Evolutionary conservation across 1,284 basidiomycete genomes (phyloP).

Genomic region (Melampsora larici-populina): DNA sequence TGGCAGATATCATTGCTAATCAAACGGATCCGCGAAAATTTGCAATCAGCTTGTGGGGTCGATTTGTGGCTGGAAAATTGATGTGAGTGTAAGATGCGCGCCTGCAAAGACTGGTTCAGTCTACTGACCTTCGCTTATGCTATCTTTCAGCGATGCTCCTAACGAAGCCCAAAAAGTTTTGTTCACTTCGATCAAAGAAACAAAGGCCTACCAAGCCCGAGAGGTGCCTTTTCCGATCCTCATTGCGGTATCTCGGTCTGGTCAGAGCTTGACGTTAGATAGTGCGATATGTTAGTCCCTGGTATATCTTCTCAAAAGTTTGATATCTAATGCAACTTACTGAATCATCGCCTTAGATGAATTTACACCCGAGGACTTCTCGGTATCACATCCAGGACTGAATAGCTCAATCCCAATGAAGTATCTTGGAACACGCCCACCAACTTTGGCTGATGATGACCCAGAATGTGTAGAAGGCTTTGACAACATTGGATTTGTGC

Average conservation of each 20-base stretch:
- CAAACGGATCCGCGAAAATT: not conserved
- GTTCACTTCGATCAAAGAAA: conserved; percentile 22
- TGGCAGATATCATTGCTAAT: not conserved
- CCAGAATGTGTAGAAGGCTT: conserved; percentile 36
- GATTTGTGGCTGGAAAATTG: conserved; percentile 24
- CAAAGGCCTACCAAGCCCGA: conserved; percentile 18
- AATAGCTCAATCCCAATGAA: conserved; percentile 38
- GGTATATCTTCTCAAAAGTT: too few species aligned
- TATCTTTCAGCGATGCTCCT: not conserved
- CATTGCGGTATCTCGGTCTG: conserved; percentile 13
- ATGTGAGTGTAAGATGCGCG: not conserved
- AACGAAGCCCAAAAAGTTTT: conserved; percentile 26
- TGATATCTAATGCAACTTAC: too few species aligned
- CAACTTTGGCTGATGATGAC: not conserved
- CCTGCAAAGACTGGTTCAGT: not conserved
- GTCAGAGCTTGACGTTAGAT: conserved; percentile 2
- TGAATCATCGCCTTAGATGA: conserved; percentile 13
- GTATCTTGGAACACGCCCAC: conserved; percentile 10
- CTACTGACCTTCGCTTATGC: not conserved
- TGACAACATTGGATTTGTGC: conserved; percentile 39
- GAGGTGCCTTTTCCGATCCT: conserved; percentile 29
- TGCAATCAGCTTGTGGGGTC: conserved; percentile 22
- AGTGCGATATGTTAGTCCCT: conserved; percentile 30
- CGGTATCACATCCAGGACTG: conserved; percentile 30
- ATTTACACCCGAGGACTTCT: conserved; percentile 38